A percentile compares a stretch with the other conserved stretches of the same genome.
phyloP scores from a whole-genome alignment of 2,329 filamentous ascomycete genomes.

The Fusarium humuli region DNA sequence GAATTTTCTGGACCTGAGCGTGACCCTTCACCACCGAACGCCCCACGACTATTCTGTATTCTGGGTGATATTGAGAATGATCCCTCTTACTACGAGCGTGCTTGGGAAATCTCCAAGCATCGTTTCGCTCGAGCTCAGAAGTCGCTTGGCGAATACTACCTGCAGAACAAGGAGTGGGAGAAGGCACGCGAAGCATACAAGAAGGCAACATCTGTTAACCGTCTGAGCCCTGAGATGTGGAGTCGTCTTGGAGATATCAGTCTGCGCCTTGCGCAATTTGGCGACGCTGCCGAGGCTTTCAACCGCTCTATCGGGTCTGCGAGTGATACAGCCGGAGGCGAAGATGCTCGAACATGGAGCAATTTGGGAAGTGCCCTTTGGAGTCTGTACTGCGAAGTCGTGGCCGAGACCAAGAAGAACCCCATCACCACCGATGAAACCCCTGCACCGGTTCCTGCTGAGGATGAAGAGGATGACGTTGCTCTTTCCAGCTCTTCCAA shows the following conservation, averaged over 20 bases:
- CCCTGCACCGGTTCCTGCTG: slow-evolving; percentile 27
- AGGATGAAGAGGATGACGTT: slow-evolving; percentile 49
- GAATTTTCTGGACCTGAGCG: slow-evolving; percentile 71
- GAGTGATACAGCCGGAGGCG: slow-evolving; percentile 75
- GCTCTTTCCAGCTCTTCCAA: slow-evolving; percentile 36
- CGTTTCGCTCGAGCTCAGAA: slow-evolving; percentile 89
- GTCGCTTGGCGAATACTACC: slow-evolving; percentile 83
- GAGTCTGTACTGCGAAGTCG: slow-evolving; percentile 70
- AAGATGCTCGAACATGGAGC: slow-evolving; percentile 92
- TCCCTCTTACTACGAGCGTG: slow-evolving; percentile 79
- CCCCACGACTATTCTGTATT: slow-evolving; percentile 91
- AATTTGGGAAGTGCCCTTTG: slow-evolving; percentile 90
- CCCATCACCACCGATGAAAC: slow-evolving; percentile 41
- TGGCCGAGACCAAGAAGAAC: slow-evolving; percentile 53
- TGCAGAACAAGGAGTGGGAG: slow-evolving; percentile 72
- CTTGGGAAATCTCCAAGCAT: slow-evolving; percentile 85
- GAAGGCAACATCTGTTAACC: slow-evolving; percentile 81
- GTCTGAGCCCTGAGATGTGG: slow-evolving; percentile 87
- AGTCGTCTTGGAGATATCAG: slow-evolving; percentile 90
- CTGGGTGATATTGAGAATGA: slow-evolving; percentile 88
- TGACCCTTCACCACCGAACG: slow-evolving; percentile 80
- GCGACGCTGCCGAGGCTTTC: slow-evolving; percentile 85
- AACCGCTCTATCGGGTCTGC: slow-evolving; percentile 78
- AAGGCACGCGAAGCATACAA: slow-evolving; percentile 82
- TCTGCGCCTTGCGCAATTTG: slow-evolving; percentile 80